Base-by-base conservation (phyloP, 192 early-diverging fungal genomes). In the Linnemannia elongata region DNA sequence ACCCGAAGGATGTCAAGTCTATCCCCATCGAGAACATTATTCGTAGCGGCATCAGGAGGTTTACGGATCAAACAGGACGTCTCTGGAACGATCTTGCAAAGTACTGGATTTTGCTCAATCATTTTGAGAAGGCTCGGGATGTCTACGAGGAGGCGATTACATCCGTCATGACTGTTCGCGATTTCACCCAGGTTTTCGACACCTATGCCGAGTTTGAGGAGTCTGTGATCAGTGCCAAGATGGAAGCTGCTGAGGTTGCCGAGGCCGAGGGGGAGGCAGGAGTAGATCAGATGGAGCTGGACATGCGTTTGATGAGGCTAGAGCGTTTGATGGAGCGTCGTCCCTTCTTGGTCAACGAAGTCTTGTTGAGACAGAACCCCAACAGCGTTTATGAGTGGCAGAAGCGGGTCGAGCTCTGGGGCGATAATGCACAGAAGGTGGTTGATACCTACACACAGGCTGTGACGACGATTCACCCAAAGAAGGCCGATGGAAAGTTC, bases 161-260 rank as follows among this genome's bases (percentile, higher is more conserved):
- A 1, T 90, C 88, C 0, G 98, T 98, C 3, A 90, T 87, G 78
- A 98, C 95, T 0, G 95, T 99, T 49, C 92, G 95, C 15, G 98
- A 99, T 84, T 99, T 99, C 79, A 94, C 97, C 0, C 92, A 96
- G 79, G 95, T 99, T 78, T 99, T 99, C 92, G 97, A 99, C 80
- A 95, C 97, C 2, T 99, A 99, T 83, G 96, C 97, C 17, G 94
- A 98, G 72, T 95, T 98, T 77, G 96, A 97, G 78, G 97, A 98
- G 83, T 89, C 90, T 20, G 91, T 96, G 47, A 93, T 99, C 42
- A 89, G 93, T 12, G 89, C 90, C 15, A 93, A 92, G 35, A 95
- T 99, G 94, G 94, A 95, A 79, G 90, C 94, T 35, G 94, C 92
- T 0, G 89, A 90, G 63, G 82, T 89, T 3, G 94, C 89, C 27